Evolutionary conservation across 78 protist genomes (phyloP).

Genomic region (Polysphondylium violaceum): DNA sequence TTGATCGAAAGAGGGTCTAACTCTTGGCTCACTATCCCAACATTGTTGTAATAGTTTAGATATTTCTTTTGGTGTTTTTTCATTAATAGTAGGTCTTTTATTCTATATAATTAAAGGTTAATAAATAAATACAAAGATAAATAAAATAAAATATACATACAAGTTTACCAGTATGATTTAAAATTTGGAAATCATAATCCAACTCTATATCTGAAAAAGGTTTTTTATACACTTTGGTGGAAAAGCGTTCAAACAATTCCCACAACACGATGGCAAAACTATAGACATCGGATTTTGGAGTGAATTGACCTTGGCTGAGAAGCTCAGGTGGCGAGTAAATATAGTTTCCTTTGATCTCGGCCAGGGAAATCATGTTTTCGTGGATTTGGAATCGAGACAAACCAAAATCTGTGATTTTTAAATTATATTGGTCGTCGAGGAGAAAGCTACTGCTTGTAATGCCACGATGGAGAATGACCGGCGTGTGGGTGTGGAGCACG

Average conservation of each 20-base stretch:
- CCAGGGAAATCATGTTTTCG: conserved; percentile 30
- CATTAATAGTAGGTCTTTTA: conserved; percentile 37
- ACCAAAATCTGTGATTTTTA: conserved; percentile 35
- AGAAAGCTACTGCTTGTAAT: conserved; percentile 46
- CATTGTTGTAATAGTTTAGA: conserved; percentile 35
- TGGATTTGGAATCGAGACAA: conserved; percentile 30
- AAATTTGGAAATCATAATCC: conserved; percentile 66
- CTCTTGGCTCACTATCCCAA: conserved; percentile 22
- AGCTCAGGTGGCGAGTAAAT: conserved; percentile 73
- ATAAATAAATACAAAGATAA: neutral
- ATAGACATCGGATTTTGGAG: conserved; percentile 62
- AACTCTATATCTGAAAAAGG: conserved; percentile 28
- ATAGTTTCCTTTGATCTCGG: conserved; percentile 21
- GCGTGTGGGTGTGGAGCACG: conserved; percentile 35
- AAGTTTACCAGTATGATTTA: conserved; percentile 48
- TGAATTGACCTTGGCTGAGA: neutral
- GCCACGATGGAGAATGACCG: conserved; percentile 57
- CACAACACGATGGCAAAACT: conserved; percentile 63
- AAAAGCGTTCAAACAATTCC: conserved; percentile 35
- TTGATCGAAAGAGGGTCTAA: conserved; percentile 26
- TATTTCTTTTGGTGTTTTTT: conserved; percentile 25
- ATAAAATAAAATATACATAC: conserved; percentile 7
- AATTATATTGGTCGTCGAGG: neutral
- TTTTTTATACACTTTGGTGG: neutral
- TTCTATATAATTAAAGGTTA: neutral